Percentiles rank a stretch among this genome's conserved stretches.
These are phyloP conservation scores for Trapa bicornis DNA, from an alignment of 345 rosid genomes.

Conservation along the genomic window DNA sequence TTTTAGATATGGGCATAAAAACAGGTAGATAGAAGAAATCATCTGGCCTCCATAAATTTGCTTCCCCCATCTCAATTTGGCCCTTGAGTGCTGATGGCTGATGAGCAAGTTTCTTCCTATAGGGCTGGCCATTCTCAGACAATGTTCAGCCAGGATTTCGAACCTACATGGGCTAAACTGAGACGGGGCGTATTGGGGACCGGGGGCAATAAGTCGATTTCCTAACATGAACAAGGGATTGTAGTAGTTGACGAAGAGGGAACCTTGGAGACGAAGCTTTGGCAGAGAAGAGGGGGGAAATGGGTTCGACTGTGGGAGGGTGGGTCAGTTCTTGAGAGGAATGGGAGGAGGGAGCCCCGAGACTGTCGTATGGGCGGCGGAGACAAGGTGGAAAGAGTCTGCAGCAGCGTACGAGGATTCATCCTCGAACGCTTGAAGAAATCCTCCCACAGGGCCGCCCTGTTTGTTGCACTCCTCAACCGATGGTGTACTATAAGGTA, in stretches of 20 bases:
- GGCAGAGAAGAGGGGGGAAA: background rate
- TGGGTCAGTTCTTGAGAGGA: background rate
- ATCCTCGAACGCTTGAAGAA: background rate
- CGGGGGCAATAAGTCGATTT: background rate
- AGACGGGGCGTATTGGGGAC: background rate
- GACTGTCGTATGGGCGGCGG: background rate
- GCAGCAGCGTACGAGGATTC: background rate
- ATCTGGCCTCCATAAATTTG: background rate
- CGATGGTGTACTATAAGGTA: background rate
- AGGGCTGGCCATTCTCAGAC: background rate
- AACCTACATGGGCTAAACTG: background rate
- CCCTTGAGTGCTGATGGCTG: background rate
- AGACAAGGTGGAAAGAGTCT: background rate
- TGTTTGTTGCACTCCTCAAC: background rate
- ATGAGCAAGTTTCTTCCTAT: background rate
- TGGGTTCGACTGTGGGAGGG: background rate
- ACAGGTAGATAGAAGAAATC: background rate
- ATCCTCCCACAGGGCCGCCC: background rate
- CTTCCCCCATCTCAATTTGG: background rate
- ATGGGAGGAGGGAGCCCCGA: background rate
- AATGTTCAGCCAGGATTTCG: background rate
- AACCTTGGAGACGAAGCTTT: slow-evolving; percentile 1
- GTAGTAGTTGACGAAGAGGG: background rate
- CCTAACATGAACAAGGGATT: background rate
- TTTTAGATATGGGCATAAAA: background rate